Evolutionary conservation across 345 rosid species (phyloP).

Genomic region (Aurinia saxatilis): DNA sequence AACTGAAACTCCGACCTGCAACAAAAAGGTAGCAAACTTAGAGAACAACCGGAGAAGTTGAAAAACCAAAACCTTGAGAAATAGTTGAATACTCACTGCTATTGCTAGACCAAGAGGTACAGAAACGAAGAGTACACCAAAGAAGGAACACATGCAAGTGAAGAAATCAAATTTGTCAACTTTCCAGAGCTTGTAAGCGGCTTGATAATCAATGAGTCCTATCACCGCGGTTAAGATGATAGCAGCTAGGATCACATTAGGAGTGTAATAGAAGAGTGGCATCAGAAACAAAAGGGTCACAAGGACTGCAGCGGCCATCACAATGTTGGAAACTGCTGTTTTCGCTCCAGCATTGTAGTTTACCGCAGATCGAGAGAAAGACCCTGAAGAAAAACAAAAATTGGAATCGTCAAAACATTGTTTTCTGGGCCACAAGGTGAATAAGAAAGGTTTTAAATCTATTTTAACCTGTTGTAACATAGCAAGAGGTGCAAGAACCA

Average conservation of each 20-base stretch:
- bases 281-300: constrained; percentile 84
- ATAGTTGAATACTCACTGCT: constrained; percentile 48
- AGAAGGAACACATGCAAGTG: constrained; percentile 76
- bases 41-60: constrained; percentile 21
- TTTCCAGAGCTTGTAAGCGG: constrained; percentile 67
- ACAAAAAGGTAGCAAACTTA: constrained; percentile 42
- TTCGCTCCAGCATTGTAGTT: constrained; percentile 91
- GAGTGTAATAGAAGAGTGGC: constrained; percentile 94
- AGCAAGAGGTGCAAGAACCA: constrained; percentile 93
- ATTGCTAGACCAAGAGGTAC: constrained; percentile 86
- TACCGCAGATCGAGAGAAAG: constrained; percentile 92
- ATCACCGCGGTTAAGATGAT: constrained; percentile 91
- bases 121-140: constrained; percentile 91
- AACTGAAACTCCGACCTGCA: constrained; percentile 86
- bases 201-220: constrained; percentile 76
- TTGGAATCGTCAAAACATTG: neutral
- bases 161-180: constrained; percentile 94
- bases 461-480: constrained; percentile 66
- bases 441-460: neutral
- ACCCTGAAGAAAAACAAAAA: constrained; percentile 43
- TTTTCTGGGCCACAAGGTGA: neutral
- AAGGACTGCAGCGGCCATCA: constrained; percentile 80
- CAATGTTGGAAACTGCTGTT: constrained; percentile 76
- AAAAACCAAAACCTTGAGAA: neutral
- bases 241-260: constrained; percentile 76